Evolutionary conservation across 148 eudicot species (phyloP), one percentile per base, ranked within the genome.

Genomic region (Rhododendron vialii): DNA sequence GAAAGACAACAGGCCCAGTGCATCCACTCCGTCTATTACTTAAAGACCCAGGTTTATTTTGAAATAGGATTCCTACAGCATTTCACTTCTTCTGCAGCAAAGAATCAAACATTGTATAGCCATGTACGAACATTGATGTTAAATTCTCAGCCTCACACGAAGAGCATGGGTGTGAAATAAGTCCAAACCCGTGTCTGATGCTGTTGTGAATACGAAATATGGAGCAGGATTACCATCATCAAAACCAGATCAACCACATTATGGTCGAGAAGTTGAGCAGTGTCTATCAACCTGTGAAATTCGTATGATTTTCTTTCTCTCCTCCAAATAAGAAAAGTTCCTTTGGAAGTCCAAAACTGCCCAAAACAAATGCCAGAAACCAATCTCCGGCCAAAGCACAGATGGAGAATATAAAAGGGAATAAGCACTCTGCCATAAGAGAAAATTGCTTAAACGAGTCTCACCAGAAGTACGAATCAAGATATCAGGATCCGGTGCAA

Each of bases 401-500:
- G 92, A 85, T 1, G 95, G 98, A 51, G 91, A 91, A 82, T 92
- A 93, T 85, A 94, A 80, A 67, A 91, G 48, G 81, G 93, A 90
- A 33, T 20, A 14, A 18, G 91, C 84, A 88, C 93, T 94, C 87
- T 94, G 98, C 98, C 95, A 93, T 57, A 93, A 83, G 12, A 94
- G 94, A 82, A 94, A 94, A 88, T 92, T 94, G 88, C 98, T 94
- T 84, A 94, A 84, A 2, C 98, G 94, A 67, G 92, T 89, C 91
- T 92, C 98, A 8, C 98, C 98, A 71, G 98, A 93, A 67, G 95
- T 91, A 11, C 95, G 93, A 18, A 94, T 87, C 41, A 94, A 71
- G 50, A 94, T 91, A 86, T 93, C 98, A 47, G 95, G 98, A 84
- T 84, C 87, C 3, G 98, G 94, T 28, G 90, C 89, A 51, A 90